Evolutionary conservation across 768 basidiomycete genomes (phyloP).

Genomic region (Chiua virens): DNA sequence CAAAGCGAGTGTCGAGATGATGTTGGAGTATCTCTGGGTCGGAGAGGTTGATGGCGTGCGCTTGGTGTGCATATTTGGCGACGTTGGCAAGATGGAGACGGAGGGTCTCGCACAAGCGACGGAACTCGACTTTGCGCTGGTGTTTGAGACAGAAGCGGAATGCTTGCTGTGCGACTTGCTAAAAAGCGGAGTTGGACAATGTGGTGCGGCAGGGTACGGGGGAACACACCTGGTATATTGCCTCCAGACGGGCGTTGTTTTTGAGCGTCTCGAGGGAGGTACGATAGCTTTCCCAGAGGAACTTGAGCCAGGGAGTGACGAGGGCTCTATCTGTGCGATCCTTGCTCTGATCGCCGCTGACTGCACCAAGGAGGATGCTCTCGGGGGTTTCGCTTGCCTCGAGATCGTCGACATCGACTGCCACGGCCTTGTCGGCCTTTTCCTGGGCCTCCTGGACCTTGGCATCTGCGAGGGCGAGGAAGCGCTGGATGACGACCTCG

Average conservation of each 20-base stretch:
- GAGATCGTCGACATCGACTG: conserved; percentile 88
- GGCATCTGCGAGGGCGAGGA: conserved; percentile 76
- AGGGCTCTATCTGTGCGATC: conserved; percentile 93
- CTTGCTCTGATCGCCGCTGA: conserved; percentile 87
- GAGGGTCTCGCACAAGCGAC: conserved; percentile 93
- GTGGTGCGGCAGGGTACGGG: neutral
- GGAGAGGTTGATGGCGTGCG: conserved; percentile 92
- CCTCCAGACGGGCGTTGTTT: conserved; percentile 90
- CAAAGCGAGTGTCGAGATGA: conserved; percentile 95
- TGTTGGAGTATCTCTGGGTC: conserved; percentile 94
- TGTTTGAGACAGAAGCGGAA: conserved; percentile 96
- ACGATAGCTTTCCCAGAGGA: conserved; percentile 98
- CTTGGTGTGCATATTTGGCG: conserved; percentile 92
- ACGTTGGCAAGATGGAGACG: conserved; percentile 93
- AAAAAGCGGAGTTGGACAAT: neutral
- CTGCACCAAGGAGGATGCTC: conserved; percentile 86
- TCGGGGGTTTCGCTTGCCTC: conserved; percentile 96
- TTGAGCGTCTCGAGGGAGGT: conserved; percentile 94
- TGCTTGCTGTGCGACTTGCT: conserved; percentile 96
- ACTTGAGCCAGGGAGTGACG: conserved; percentile 97
- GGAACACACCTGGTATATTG: conserved; percentile 82
- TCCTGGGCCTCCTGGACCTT: conserved; percentile 87
- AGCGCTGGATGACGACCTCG: conserved; percentile 85
- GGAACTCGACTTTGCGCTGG: conserved; percentile 94
- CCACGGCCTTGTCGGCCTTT: conserved; percentile 74